phyloP scores from a whole-genome alignment of 2,329 filamentous ascomycete species.

The Aspergillus bombycis region DNA sequence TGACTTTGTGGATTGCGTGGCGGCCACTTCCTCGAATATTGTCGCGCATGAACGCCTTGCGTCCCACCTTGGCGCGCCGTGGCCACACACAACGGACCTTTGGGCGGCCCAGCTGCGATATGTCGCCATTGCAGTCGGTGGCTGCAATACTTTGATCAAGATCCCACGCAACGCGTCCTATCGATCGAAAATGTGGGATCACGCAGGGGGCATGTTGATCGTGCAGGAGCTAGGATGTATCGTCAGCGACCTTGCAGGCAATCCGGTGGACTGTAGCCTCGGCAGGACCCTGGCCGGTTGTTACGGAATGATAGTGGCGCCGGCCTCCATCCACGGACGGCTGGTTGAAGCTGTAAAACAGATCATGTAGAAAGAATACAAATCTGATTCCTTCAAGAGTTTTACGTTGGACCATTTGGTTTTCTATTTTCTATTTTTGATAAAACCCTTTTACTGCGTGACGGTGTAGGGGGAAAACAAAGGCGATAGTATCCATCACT shows the following conservation, averaged over 20 bases:
- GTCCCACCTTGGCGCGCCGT: conserved; percentile 44
- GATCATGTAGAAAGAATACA: conserved; percentile 14
- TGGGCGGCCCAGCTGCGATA: conserved; percentile 61
- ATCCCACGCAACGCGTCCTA: conserved; percentile 49
- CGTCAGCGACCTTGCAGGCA: conserved; percentile 56
- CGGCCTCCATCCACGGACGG: conserved; percentile 37
- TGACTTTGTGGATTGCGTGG: conserved; percentile 51
- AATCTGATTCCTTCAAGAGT: not conserved
- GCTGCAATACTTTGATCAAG: conserved; percentile 53
- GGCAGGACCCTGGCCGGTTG: conserved; percentile 45
- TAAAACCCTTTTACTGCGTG: not conserved
- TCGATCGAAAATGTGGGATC: conserved; percentile 59
- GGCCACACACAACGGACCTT: conserved; percentile 52
- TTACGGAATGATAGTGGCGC: conserved; percentile 47
- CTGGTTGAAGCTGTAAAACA: conserved; percentile 38
- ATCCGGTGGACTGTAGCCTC: conserved; percentile 51
- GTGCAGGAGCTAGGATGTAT: conserved; percentile 54
- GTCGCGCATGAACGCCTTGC: conserved; percentile 44
- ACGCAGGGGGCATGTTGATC: conserved; percentile 57
- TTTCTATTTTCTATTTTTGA: not conserved
- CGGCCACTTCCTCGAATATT: conserved; percentile 42
- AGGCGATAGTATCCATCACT: too few species aligned
- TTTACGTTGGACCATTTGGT: not conserved
- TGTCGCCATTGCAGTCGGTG: conserved; percentile 54
- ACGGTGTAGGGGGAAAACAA: not conserved